These are phyloP conservation scores for Tetradesmus obliquus DNA, from an alignment of 139 green algal genomes.

Conservation along the genomic window DNA sequence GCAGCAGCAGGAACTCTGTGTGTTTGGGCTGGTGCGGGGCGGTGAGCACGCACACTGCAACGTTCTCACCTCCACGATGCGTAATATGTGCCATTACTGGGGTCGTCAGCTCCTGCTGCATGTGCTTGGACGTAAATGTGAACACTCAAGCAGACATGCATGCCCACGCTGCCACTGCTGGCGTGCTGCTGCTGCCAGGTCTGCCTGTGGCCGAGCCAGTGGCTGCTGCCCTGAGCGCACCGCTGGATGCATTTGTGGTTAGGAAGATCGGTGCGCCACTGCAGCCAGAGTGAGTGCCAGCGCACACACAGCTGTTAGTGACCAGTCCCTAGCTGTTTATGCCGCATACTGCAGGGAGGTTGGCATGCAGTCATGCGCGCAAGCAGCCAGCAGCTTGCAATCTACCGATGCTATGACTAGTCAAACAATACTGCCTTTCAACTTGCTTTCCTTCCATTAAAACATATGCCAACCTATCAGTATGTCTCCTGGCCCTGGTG, in stretches of 20 bases:
- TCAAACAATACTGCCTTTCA: not conserved
- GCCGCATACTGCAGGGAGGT: too few relatives aligned
- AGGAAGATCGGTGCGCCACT: conserved; percentile 38
- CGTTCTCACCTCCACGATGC: too few relatives aligned
- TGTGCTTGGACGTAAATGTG: not conserved
- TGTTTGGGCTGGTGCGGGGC: conserved; percentile 21
- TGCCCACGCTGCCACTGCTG: not conserved
- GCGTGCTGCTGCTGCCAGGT: conserved; percentile 5
- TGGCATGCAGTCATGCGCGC: not conserved
- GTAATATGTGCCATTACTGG: not conserved
- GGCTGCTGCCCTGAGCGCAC: conserved; percentile 7
- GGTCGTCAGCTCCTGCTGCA: too few relatives aligned
- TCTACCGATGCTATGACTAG: not conserved
- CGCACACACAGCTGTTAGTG: not conserved
- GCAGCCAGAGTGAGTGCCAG: conserved; percentile 32
- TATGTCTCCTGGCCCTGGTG: not conserved
- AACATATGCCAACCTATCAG: not conserved
- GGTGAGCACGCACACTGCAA: not conserved
- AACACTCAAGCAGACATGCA: not conserved
- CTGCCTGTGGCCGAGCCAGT: conserved; percentile 38
- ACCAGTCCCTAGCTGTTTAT: too few relatives aligned
- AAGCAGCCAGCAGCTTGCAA: not conserved
- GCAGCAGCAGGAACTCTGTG: not conserved
- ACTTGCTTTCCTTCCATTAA: not conserved
- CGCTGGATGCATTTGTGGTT: conserved; percentile 31